Percentiles rank a stretch among this genome's conserved stretches.
phyloP scores from a whole-genome alignment of 2,329 filamentous ascomycete species.

The Fusarium subtropicale region DNA sequence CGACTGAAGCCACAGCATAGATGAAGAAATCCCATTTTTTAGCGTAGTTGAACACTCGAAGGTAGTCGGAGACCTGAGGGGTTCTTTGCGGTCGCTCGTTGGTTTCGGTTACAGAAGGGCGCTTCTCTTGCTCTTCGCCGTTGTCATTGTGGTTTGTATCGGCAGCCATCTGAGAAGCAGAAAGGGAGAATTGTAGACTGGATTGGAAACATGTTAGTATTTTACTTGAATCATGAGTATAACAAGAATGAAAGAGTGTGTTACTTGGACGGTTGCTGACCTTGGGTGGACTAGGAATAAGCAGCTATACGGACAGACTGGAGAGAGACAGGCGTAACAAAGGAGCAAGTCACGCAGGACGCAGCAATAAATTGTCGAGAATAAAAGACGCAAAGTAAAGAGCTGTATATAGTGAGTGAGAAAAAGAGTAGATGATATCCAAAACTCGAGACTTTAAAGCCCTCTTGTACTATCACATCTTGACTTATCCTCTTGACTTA shows the following conservation, averaged over 20 bases:
- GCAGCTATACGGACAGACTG: too few species aligned
- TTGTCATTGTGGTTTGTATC: background rate
- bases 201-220: background rate
- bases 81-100: conserved; percentile 19
- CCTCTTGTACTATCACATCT: background rate
- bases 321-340: background rate
- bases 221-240: rapidly evolving
- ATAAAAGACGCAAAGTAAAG: rapidly evolving
- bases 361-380: background rate
- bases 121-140: background rate
- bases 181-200: rapidly evolving
- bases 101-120: background rate
- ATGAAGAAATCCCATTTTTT: conserved; percentile 49
- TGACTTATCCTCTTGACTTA: background rate
- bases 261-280: background rate
- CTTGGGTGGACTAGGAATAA: background rate
- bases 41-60: conserved; percentile 49
- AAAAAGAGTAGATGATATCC: too few species aligned
- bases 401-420: background rate
- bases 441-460: background rate
- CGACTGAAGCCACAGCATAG: conserved; percentile 46
- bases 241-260: too few species aligned
- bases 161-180: background rate
- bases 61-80: conserved; percentile 37
- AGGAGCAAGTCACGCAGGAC: background rate